Conservation (phyloP, 805 yeast genomes). For the Zygosaccharomyces pseudorouxii region DNA sequence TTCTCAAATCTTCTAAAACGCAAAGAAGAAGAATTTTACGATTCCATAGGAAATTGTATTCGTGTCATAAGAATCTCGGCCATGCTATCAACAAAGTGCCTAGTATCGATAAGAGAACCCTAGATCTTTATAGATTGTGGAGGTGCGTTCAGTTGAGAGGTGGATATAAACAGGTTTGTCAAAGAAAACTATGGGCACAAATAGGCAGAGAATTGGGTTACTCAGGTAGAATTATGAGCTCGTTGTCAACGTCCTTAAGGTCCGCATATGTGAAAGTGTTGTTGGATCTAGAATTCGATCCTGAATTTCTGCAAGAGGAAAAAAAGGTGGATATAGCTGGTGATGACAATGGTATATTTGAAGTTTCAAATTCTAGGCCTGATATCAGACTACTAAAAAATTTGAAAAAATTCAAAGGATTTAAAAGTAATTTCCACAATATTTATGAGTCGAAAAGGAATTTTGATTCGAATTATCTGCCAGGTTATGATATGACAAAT, state of each 20-base stretch:
- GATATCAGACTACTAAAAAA: slow-evolving; percentile 46
- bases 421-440: slow-evolving; percentile 47
- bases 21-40: slow-evolving; percentile 42
- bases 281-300: slow-evolving; percentile 28
- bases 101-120: slow-evolving; percentile 57
- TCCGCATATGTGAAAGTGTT: slow-evolving; percentile 50
- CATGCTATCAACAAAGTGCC: slow-evolving; percentile 46
- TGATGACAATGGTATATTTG: slow-evolving; percentile 2
- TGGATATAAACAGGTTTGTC: slow-evolving; percentile 60
- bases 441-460: slow-evolving; percentile 39
- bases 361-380: slow-evolving; percentile 42
- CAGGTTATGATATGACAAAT: slow-evolving; percentile 39
- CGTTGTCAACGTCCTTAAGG: slow-evolving; percentile 62
- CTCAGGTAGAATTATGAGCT: slow-evolving; percentile 65
- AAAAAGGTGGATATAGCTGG: background rate
- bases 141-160: slow-evolving; percentile 59
- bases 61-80: slow-evolving; percentile 38
- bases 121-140: slow-evolving; percentile 59
- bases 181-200: slow-evolving; percentile 73
- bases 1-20: slow-evolving; percentile 26
- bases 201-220: slow-evolving; percentile 78
- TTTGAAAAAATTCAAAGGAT: slow-evolving; percentile 47
- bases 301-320: background rate
- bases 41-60: slow-evolving; percentile 45
- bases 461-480: slow-evolving; percentile 35